Conservation (phyloP, 768 basidiomycete species). For the Amylocystis lapponica region DNA sequence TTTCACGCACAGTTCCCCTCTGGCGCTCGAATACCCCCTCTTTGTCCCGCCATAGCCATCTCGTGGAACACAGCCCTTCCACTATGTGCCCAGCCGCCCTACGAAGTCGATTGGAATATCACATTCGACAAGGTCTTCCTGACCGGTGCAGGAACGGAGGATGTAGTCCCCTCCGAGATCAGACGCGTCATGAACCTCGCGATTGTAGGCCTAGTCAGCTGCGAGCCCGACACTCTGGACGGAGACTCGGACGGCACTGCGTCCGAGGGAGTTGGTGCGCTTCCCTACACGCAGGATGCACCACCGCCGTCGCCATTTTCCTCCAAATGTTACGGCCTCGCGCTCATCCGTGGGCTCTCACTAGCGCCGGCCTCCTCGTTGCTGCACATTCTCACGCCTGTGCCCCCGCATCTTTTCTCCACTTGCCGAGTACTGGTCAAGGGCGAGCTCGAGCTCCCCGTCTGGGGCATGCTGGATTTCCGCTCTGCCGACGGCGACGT, state of each 20-base stretch:
- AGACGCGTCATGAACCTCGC: constrained; percentile 70
- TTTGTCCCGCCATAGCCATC: constrained; percentile 27
- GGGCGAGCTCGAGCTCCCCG: constrained; percentile 83
- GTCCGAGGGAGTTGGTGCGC: background rate
- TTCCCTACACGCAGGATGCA: constrained; percentile 57
- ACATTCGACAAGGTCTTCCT: constrained; percentile 64
- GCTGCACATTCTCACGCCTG: constrained; percentile 79
- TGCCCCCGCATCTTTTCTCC: constrained; percentile 45
- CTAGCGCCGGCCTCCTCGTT: constrained; percentile 43
- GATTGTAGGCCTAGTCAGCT: constrained; percentile 68
- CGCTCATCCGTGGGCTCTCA: constrained; percentile 55
- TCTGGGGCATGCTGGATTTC: constrained; percentile 85
- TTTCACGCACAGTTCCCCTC: constrained; percentile 49
- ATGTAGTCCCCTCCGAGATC: constrained; percentile 68
- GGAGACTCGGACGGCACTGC: constrained; percentile 8
- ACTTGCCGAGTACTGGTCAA: constrained; percentile 56
- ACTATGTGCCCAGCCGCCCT: constrained; percentile 64
- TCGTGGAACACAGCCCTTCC: constrained; percentile 68
- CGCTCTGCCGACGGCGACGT: constrained; percentile 38
- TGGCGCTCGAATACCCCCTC: constrained; percentile 9
- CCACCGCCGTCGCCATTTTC: constrained; percentile 49
- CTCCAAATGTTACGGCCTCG: constrained; percentile 72
- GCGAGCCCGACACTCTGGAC: constrained; percentile 38
- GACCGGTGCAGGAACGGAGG: constrained; percentile 70
- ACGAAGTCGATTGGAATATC: constrained; percentile 53